A percentile compares a stretch with the other conserved stretches of the same genome.
Evolutionary conservation across 305 asterid species (phyloP).

Genomic region (Striga hermonthica): DNA sequence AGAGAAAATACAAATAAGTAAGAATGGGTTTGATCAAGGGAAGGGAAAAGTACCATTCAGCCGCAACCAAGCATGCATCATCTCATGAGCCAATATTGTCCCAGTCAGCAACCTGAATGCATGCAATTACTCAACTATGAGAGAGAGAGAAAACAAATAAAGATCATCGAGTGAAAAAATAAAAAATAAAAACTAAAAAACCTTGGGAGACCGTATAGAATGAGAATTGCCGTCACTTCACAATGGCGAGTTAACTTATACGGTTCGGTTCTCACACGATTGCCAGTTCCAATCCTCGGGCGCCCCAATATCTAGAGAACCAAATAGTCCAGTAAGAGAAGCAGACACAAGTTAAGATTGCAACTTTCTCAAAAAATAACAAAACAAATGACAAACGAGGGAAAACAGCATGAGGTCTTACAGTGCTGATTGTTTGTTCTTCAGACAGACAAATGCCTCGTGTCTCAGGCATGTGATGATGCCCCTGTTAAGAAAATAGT

Average conservation of each 20-base stretch:
- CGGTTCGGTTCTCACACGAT: slow-evolving; percentile 62
- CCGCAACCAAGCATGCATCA: slow-evolving; percentile 68
- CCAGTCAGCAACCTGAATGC: slow-evolving; percentile 51
- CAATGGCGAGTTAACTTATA: slow-evolving; percentile 55
- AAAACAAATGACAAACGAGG: background rate
- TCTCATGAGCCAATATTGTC: slow-evolving; percentile 58
- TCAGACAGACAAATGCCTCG: slow-evolving; percentile 89
- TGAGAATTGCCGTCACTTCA: slow-evolving; percentile 57
- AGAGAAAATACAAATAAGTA: too few relatives aligned
- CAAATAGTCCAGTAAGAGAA: slow-evolving; percentile 20
- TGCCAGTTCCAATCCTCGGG: slow-evolving; percentile 41
- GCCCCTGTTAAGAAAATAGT: slow-evolving; percentile 52
- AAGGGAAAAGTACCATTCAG: slow-evolving; percentile 39
- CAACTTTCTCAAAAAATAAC: background rate
- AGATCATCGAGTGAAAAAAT: background rate
- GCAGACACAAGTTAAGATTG: background rate
- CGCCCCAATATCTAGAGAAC: slow-evolving; percentile 47
- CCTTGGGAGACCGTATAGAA: slow-evolving; percentile 66
- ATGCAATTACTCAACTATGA: background rate
- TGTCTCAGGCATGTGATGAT: slow-evolving; percentile 90
- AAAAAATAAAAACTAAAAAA: slow-evolving; percentile 36
- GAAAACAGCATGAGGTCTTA: slow-evolving; percentile 37
- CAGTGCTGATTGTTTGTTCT: slow-evolving; percentile 86
- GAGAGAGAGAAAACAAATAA: background rate
- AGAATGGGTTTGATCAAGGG: background rate